phyloP scores from a whole-genome alignment of 768 basidiomycete genomes.

The Mycena filopes region DNA sequence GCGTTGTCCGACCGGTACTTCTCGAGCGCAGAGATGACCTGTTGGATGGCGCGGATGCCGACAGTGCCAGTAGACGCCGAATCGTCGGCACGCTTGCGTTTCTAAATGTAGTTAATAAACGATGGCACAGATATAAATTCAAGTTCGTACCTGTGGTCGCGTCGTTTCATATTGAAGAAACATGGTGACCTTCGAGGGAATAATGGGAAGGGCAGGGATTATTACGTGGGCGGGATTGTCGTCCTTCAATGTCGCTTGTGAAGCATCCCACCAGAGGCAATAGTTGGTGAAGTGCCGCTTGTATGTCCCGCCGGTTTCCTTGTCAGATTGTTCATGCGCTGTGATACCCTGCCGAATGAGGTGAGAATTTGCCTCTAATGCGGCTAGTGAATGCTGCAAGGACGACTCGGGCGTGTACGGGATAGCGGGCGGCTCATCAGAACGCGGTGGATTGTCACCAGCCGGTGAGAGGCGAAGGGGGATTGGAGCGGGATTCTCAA shows the following conservation, averaged over 20 bases:
- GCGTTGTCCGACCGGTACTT: constrained; percentile 10
- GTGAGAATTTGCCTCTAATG: constrained; percentile 7
- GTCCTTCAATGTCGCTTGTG: not conserved
- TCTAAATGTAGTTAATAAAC: not conserved
- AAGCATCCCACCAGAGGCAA: constrained; percentile 3
- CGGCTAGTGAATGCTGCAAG: not conserved
- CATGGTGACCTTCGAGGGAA: constrained; percentile 4
- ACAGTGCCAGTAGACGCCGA: not conserved
- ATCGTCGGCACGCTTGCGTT: constrained; percentile 6
- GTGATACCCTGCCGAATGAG: not conserved
- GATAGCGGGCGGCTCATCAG: not conserved
- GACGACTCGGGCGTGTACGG: not conserved
- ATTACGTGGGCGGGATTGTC: not conserved
- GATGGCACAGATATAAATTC: not conserved
- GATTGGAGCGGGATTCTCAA: not conserved
- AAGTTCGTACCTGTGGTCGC: constrained; percentile 6
- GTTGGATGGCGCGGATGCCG: not conserved
- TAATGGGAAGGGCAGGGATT: constrained; percentile 12
- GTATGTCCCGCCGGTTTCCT: constrained; percentile 1
- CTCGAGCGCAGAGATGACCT: constrained; percentile 16
- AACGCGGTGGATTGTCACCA: too few relatives aligned
- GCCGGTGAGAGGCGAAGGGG: not conserved
- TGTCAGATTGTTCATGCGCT: constrained; percentile 14
- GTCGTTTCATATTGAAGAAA: constrained; percentile 19
- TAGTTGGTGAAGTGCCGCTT: constrained; percentile 6